These are phyloP conservation scores for Coniophora puteana DNA, from an alignment of 1,284 basidiomycete species.

Conservation along the genomic window DNA sequence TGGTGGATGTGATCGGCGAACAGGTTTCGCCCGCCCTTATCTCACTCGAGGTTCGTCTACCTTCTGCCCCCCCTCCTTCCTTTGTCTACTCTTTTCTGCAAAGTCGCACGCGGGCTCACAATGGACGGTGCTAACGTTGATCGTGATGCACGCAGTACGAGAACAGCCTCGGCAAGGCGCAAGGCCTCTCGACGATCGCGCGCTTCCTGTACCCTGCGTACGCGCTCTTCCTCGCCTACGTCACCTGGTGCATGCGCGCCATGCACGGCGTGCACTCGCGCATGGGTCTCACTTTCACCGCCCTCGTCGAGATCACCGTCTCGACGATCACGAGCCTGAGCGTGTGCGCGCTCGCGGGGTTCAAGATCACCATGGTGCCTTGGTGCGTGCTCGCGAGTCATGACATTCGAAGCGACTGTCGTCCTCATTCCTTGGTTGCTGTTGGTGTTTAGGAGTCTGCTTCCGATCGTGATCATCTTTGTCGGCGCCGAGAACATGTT, in stretches of 20 bases:
- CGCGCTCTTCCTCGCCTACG: conserved; percentile 73
- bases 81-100: too few relatives aligned
- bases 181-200: conserved; percentile 58
- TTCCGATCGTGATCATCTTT: conserved; percentile 94
- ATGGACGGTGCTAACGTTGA: not conserved
- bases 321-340: conserved; percentile 93
- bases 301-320: conserved; percentile 85
- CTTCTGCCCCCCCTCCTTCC: conserved; percentile 2
- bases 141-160: conserved; percentile 42
- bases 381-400: too few relatives aligned
- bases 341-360: conserved; percentile 83
- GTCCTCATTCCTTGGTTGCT: conserved; percentile 5
- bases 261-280: conserved; percentile 89
- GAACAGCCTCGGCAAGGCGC: conserved; percentile 36
- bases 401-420: conserved; percentile 23
- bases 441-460: conserved; percentile 56
- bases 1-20: conserved; percentile 42
- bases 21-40: conserved; percentile 61
- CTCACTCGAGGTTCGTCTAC: conserved; percentile 59
- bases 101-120: not conserved
- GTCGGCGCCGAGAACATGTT: conserved; percentile 99
- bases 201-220: conserved; percentile 80
- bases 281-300: conserved; percentile 91
- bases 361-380: conserved; percentile 84
- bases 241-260: conserved; percentile 73